Evolutionary conservation across 805 yeast genomes (phyloP).

Genomic region (Teunomyces lycoperdinae): DNA sequence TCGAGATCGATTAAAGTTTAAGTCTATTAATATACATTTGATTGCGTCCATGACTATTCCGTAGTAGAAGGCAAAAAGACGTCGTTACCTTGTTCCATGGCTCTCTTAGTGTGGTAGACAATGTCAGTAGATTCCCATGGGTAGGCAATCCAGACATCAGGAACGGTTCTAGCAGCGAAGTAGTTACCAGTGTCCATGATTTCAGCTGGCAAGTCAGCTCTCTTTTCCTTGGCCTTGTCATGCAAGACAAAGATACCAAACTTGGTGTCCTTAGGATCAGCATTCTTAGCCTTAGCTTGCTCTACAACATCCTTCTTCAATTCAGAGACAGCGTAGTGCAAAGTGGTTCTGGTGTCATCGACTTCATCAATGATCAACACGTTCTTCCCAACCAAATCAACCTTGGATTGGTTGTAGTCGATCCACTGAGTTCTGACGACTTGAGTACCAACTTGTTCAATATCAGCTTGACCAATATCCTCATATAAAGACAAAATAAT

Average conservation of each 20-base stretch:
- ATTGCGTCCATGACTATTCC: conserved; percentile 4
- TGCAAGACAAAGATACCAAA: conserved; percentile 78
- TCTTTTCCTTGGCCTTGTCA: conserved; percentile 70
- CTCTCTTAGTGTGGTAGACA: conserved; percentile 67
- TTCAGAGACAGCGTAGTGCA: conserved; percentile 75
- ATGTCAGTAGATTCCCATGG: conserved; percentile 85
- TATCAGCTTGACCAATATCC: conserved; percentile 47
- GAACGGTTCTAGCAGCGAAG: conserved; percentile 72
- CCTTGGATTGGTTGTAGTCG: conserved; percentile 64
- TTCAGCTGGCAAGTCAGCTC: conserved; percentile 66
- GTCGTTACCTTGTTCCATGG: conserved; percentile 74
- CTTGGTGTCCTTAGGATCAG: conserved; percentile 49
- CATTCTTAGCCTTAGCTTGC: conserved; percentile 54
- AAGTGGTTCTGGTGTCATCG: conserved; percentile 82
- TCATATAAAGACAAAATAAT: conserved; percentile 90
- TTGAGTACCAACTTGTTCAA: conserved; percentile 55
- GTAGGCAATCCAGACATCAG: conserved; percentile 81
- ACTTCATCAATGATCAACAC: conserved; percentile 79
- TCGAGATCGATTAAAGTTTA: conserved; percentile 60
- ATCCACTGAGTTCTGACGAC: conserved; percentile 84
- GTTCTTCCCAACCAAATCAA: conserved; percentile 64
- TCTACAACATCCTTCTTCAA: conserved; percentile 65
- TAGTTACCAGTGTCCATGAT: conserved; percentile 59
- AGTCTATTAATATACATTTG: background rate
- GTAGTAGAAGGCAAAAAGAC: conserved; percentile 39